Conservation (phyloP, 805 yeast genomes). For the Kuraishia hungarica region DNA sequence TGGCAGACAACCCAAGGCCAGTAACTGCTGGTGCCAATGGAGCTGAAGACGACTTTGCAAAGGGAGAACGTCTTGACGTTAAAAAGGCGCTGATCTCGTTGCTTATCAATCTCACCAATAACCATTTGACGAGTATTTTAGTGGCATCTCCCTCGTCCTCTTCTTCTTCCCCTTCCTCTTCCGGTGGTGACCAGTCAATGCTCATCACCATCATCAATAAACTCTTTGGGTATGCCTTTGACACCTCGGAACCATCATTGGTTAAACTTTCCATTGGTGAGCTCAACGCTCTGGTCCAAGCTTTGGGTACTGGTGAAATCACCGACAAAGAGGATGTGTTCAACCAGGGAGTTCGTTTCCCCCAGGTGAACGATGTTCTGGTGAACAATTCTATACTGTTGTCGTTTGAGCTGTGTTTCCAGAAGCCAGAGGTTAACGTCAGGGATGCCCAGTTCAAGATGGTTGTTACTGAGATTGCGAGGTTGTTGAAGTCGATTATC, state of each 20-base stretch:
- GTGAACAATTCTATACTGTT: conserved; percentile 60
- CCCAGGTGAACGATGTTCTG: conserved; percentile 64
- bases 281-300: conserved; percentile 50
- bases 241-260: conserved; percentile 51
- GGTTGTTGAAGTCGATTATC: conserved; percentile 55
- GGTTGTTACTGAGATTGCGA: conserved; percentile 61
- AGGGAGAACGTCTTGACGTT: conserved; percentile 54
- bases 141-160: no score
- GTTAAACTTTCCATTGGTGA: conserved; percentile 66
- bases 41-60: conserved; percentile 11
- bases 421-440: conserved; percentile 52
- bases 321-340: conserved; percentile 49
- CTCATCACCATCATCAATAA: conserved; percentile 56
- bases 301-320: conserved; percentile 64
- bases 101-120: conserved; percentile 61
- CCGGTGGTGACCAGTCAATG: conserved; percentile 51
- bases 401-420: conserved; percentile 74
- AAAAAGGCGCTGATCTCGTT: conserved; percentile 66
- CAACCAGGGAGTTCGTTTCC: conserved; percentile 39
- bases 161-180: no score
- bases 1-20: neutral
- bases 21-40: conserved; percentile 5
- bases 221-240: conserved; percentile 49
- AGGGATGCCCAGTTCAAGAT: conserved; percentile 77
- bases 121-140: conserved; percentile 72